Evolutionary conservation across 2,329 filamentous ascomycete genomes (phyloP), one percentile per base, ranked within the genome.

Genomic region (Sodiomyces alkalinus): DNA sequence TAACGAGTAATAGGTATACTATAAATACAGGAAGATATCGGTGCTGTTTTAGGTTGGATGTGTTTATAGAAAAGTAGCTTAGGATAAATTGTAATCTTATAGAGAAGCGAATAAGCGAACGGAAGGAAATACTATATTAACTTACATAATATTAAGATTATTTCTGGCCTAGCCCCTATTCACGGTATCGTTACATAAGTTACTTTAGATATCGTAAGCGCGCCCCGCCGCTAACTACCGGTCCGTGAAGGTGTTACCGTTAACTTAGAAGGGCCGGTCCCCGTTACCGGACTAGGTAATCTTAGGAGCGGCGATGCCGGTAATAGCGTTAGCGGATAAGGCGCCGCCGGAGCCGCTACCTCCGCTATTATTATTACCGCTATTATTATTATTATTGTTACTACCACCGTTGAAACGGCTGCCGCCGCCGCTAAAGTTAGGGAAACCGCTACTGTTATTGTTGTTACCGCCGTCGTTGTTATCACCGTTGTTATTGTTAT

Each of bases 161-260:
- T n/a, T n/a, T n/a, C n/a, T n/a, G n/a, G n/a, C n/a, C n/a, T n/a
- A n/a, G 12, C 68, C 65, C 9, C 51, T 40, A 46, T 75, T 76
- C 32, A 64, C 64, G 17, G 61, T 61, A 36, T 72, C 52, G 9
- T 64, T 55, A 41, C 74, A 79, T 3, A 46, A 50, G 41, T 74
- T 76, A 52, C 71, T 66, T 52, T 77, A 68, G 33, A 74, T 62
- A 34, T 70, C 62, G 44, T 73, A 79, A 18, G 68, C 63, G 26
- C 74, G 59, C 49, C 74, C 62, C 22, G 64, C 49, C 13, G 74
- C 74, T 7, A 62, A 64, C 3, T 45, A 51, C 39, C 64, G 45
- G 44, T 64, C 64, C 21, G 63, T 61, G 44, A 79, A 77, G 20
- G 56, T 70, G 53, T 56, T 53, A 26, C 64, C 65, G 39, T 67